phyloP scores from a whole-genome alignment of 2,329 filamentous ascomycete genomes.

The Ascochyta viciae-villosae region DNA sequence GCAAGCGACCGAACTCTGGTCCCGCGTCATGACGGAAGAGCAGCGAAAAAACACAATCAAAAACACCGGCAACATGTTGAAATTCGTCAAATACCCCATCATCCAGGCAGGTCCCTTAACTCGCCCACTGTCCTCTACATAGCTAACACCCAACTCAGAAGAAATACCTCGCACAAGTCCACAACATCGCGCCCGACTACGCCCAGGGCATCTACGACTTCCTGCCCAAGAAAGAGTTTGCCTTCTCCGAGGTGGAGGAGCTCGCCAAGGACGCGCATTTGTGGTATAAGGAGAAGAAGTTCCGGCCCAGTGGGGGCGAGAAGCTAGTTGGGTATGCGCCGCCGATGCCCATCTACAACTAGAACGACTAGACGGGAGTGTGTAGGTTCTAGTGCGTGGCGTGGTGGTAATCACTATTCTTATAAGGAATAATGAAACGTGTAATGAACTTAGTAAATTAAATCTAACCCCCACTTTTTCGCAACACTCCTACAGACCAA shows the following conservation, averaged over 20 bases:
- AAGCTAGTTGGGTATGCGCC: slow-evolving; percentile 52
- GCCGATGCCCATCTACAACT: slow-evolving; percentile 10
- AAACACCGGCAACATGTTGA: slow-evolving; percentile 59
- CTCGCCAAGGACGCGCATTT: slow-evolving; percentile 54
- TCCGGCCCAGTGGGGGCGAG: slow-evolving; percentile 50
- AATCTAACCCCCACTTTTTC: no score
- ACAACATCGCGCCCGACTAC: slow-evolving; percentile 58
- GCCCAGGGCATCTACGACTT: slow-evolving; percentile 56
- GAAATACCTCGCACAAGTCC: slow-evolving; percentile 62
- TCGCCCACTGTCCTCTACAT: neutral
- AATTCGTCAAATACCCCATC: slow-evolving; percentile 52
- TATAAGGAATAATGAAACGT: no score
- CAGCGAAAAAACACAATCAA: slow-evolving; percentile 55
- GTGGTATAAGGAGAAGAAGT: slow-evolving; percentile 57
- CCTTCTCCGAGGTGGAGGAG: slow-evolving; percentile 55
- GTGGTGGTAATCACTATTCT: no score
- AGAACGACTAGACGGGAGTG: neutral
- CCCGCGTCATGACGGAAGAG: slow-evolving; percentile 56
- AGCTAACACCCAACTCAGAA: slow-evolving; percentile 32
- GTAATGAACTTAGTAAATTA: no score
- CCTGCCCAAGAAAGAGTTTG: slow-evolving; percentile 54
- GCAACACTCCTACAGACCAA: no score
- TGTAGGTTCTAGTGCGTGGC: no score
- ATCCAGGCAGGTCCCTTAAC: slow-evolving; percentile 48
- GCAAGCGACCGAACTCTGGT: slow-evolving; percentile 59